Base-by-base conservation (phyloP, 345 rosid species). In the Turnera subulata region DNA sequence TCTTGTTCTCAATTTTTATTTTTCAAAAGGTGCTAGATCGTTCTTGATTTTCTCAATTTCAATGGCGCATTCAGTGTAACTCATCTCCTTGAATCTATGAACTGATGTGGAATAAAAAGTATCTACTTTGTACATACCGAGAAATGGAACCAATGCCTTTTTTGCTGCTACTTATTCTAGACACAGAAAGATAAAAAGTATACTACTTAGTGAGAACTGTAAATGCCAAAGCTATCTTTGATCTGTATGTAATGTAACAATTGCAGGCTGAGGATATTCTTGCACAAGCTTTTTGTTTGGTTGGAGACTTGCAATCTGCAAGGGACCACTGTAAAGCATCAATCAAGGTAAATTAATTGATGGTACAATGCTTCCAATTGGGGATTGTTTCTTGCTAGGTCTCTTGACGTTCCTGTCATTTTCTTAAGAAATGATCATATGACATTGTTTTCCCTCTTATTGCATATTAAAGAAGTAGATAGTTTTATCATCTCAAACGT, bases 221-320 rank as follows among this genome's bases (percentile, higher is more conserved):
- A 29, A 29, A 8, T 29, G 35, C 35, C 6, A 16, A 14, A 16
- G 15, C 16, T 17, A 20, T 16, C 63, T 33, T 38, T 33, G 59
- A 32, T 16, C 23, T 55, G 6, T 37, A 33, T 50, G 35, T 55
- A 4, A 29, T 29, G 35, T 29, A 29, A 29, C 17, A 48, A 58
- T 59, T 76, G 56, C 76, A 91, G 95, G 82, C 79, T 13, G 87
- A 82, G 69, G 97, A 91, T 64, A 82, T 56, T 68, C 65, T 84
- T 49, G 88, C 96, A 16, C 89, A 81, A 61, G 86, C 79, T 25
- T 85, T 69, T 64, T 91, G 82, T 75, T 53, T 73, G 50, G 74
- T 71, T 22, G 86, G 85, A 64, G 91, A 84, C 60, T 56, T 83
- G 18, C 63, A 64, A 56, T 59, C 75, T 22, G 89, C 89, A 51